Base-by-base conservation (phyloP, 2,329 filamentous ascomycete genomes). In the Thyridium curvatum region DNA sequence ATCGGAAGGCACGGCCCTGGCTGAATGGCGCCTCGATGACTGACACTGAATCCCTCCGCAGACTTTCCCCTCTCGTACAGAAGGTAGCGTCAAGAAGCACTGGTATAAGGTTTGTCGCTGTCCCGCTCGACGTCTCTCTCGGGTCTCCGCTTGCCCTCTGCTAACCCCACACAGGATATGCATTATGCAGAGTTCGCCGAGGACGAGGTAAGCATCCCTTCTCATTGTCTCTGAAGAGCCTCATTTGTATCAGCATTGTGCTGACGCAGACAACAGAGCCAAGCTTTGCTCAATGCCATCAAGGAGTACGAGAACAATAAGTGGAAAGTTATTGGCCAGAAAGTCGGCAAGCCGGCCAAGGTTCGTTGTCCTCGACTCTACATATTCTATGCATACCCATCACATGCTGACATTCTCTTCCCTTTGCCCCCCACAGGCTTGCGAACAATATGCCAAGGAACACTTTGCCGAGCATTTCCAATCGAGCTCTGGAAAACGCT, bases 221-320 rank as follows among this genome's bases (percentile, higher is more conserved):
- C 26, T 32, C 3, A 6, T 18, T 18, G 8, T 18, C 12, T 16
- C 32, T 35, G 10, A 17, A 31, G 26, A 39, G n/a, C 14, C 30
- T 26, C 16, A 16, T 15, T 38, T 16, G 29, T 36, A 45, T 45
- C 45, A 30, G 30, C 32, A 21, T 26, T 21, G 34, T n/a, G 30
- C 48, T 50, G 33, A 51, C 45, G 5, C 16, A 32, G n/a, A 17
- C 18, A 50, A 46, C 72, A 87, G 78, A 88, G 81, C 56, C 76
- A 82, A 52, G 85, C 86, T 30, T 68, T 98, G 42, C 77, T 94
- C 49, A 88, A 86, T 48, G 93, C 93, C 21, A 98, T 98, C 67
- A 96, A 95, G 66, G 93, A 98, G 60, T 97, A 97, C 65, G 93
- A 98, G 60, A 84, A 88, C 58, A 96, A 94, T 63, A 97, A 97